These are phyloP conservation scores for Schizosaccharomyces versatilis DNA, from an alignment of 1,139 yeast species.

Conservation along the genomic window DNA sequence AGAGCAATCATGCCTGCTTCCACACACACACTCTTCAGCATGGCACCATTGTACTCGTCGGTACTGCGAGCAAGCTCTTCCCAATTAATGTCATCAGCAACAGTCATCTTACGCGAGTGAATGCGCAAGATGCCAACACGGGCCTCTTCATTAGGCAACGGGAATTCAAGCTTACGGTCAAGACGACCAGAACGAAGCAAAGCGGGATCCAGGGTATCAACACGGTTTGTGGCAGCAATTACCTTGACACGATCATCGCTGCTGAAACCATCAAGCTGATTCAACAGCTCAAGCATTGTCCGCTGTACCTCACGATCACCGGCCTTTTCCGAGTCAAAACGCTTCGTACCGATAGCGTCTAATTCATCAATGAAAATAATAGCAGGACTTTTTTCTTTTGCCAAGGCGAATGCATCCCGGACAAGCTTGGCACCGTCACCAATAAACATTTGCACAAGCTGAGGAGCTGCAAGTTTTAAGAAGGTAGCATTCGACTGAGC, in stretches of 20 bases:
- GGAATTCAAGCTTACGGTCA: conserved; percentile 94
- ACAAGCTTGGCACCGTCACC: conserved; percentile 98
- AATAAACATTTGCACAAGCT: conserved; percentile 92
- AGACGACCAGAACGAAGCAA: conserved; percentile 88
- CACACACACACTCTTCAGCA: conserved; percentile 89
- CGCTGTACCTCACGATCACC: conserved; percentile 98
- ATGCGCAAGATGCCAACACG: conserved; percentile 82
- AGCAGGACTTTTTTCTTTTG: conserved; percentile 95
- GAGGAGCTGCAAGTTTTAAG: conserved; percentile 91
- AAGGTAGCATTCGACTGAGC: conserved; percentile 98
- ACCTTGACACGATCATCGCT: conserved; percentile 94
- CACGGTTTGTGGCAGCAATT: conserved; percentile 93
- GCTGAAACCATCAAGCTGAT: conserved; percentile 96
- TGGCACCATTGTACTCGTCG: conserved; percentile 97
- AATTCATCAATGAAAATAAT: conserved; percentile 91
- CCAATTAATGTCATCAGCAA: conserved; percentile 89
- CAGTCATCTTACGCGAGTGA: conserved; percentile 89
- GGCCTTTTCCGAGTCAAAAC: conserved; percentile 90
- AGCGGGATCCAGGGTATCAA: conserved; percentile 93
- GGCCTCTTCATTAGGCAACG: conserved; percentile 90
- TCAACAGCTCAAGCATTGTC: conserved; percentile 91
- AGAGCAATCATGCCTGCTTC: conserved; percentile 99
- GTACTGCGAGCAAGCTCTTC: conserved; percentile 93
- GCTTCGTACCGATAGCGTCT: conserved; percentile 96
- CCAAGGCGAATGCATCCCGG: conserved; percentile 94